Base-by-base conservation (phyloP, 202 grass and related monocot genomes). In the Setaria viridis region DNA sequence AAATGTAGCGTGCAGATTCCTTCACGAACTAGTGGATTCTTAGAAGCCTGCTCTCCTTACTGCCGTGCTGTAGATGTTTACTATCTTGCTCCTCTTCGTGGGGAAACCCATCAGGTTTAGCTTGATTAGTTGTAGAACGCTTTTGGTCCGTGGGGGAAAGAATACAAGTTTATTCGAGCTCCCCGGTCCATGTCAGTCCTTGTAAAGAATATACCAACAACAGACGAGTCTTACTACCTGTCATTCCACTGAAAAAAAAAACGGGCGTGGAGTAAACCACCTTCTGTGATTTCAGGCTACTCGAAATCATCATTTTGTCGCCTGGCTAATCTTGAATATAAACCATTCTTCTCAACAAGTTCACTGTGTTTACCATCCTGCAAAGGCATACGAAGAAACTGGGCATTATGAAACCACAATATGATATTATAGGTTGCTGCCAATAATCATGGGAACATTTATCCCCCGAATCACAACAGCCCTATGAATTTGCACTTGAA, bases 321-420 rank as follows among this genome's bases (percentile, higher is more conserved):
- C 88, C 74, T 92, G 9, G 84, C 90, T 87, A 99, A 67, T 84
- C 93, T 95, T 83, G 97, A 95, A 85, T 96, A 99, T 72, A 99
- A 85, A 32, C 97, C 97, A 80, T 91, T 84, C 33, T 79, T 92
- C 62, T 91, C 88, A 88, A 99, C 74, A 76, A 99, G 92, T 54
- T 99, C 92, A 12, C 19, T 87, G 62, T 99, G 97, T 82, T 82
- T 91, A 29, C 97, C 97, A 35, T 92, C 89, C 97, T 99, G 89
- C 76, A 91, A 50, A 74, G 39, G n/a, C 65, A 82, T 30, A 73
- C 33, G 78, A 9, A 76, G 41, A 32, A 88, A 7, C 67, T 65
- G 72, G 42, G 5, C 34, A 50, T 32, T 55, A 42, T 32, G 11
- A 77, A 34, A 20, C 13, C 25, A 34, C 47, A 16, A 41, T 15